Base-by-base conservation (phyloP, 2,329 filamentous ascomycete genomes). In the Xylariaceae sp. region DNA sequence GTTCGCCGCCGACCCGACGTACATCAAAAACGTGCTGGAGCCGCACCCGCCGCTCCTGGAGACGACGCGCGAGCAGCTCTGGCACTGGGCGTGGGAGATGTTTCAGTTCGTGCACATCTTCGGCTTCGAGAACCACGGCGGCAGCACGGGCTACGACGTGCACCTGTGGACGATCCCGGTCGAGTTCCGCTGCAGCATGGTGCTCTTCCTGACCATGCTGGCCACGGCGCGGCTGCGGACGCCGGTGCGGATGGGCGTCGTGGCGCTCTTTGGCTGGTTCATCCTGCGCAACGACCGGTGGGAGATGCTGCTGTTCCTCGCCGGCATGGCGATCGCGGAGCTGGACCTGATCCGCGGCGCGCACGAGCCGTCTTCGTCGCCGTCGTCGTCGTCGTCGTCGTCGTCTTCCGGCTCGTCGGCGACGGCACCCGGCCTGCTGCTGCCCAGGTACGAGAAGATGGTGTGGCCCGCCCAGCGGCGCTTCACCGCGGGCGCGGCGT, bases 81-180 rank as follows among this genome's bases (percentile, higher is more conserved):
- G 45, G 15, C 67, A 75, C 44, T 79, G 74, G 75, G 48, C 50
- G 19, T 55, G 58, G 51, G 64, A 69, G 44, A 72, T 76, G 66
- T 73, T 66, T 49, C 58, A 65, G 19, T 76, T 77, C 46, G 51
- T 76, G 19, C 69, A 76, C 39, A 56, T 77, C 17, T 78, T 73
- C 60, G 62, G 65, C 45, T 78, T 73, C 73, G 64, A 68, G 41
- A 63, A 60, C 24, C 69, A 66, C 45, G 72, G 66, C 13, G 73
- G 72, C 41, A 69, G 64, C 31, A 74, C 67, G 57, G 65, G 59
- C 17, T 78, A 79, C 51, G 76, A 81, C 51, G 67, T 76, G 19
- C 78, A 82, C 47, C 60, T 81, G 18, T 82, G 78, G 78, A 81
- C 79, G 4, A 81, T 82, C 33, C 78, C 78, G 3, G 69, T 79